Conservation (phyloP, 1,284 basidiomycete species). For the Ustilago cynodontis region DNA sequence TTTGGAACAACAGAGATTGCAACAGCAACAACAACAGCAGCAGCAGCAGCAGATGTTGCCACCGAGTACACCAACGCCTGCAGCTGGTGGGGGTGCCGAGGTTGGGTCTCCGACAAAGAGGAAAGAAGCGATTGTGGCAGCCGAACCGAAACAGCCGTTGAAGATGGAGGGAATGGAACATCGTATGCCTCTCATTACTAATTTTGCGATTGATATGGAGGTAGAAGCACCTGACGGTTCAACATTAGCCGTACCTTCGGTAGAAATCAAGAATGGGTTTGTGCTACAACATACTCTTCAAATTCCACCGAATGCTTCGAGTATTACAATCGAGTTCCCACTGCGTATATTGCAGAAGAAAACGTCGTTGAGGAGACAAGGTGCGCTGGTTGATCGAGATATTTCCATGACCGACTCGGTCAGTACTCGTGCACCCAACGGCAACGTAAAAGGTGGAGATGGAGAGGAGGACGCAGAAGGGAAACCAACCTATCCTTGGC, state of each 20-base stretch:
- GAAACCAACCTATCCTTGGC: conserved; percentile 36
- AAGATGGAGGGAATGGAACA: conserved; percentile 36
- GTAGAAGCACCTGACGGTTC: conserved; percentile 35
- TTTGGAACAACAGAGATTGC: conserved; percentile 24
- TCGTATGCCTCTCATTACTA: conserved; percentile 30
- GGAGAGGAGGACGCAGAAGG: not conserved
- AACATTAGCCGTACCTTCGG: conserved; percentile 10
- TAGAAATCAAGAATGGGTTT: conserved; percentile 37
- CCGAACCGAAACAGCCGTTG: conserved; percentile 11
- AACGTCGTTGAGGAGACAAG: not conserved
- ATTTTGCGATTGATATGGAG: conserved; percentile 43
- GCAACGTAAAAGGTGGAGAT: too few species aligned
- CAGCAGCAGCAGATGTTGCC: conserved; percentile 30
- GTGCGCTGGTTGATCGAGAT: conserved; percentile 8
- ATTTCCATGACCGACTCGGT: conserved; percentile 21
- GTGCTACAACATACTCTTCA: conserved; percentile 47
- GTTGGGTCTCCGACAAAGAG: conserved; percentile 33
- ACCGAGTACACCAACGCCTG: not conserved
- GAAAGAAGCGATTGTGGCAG: conserved; percentile 30
- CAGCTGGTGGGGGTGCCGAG: conserved; percentile 6
- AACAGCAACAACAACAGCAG: conserved; percentile 23
- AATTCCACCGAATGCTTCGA: conserved; percentile 38
- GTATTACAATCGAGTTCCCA: conserved; percentile 37
- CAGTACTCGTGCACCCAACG: too few species aligned
- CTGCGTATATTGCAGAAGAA: conserved; percentile 28